Evolutionary conservation across 164 flowering plant species (phyloP).

Genomic region (Houttuynia cordata): DNA sequence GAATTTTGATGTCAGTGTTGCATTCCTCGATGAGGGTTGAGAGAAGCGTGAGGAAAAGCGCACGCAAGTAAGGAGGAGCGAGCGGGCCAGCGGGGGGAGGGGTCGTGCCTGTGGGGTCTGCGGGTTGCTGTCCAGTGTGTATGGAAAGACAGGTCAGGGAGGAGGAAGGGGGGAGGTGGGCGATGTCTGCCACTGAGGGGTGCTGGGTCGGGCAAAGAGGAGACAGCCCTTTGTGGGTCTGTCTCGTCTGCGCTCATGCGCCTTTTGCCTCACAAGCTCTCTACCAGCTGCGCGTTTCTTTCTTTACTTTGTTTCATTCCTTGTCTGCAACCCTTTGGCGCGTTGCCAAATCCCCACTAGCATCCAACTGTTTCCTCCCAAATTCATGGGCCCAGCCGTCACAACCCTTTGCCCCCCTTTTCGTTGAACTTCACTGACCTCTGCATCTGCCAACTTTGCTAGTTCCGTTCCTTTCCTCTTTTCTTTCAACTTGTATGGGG

Average conservation of each 20-base stretch:
- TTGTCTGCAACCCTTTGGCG: not conserved
- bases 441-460: too few relatives aligned
- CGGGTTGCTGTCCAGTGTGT: too few relatives aligned
- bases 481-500: too few relatives aligned
- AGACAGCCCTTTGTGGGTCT: conserved; percentile 4
- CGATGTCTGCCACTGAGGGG: conserved; percentile 1
- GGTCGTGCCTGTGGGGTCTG: too few relatives aligned
- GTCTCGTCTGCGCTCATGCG: conserved; percentile 1
- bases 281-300: too few relatives aligned
- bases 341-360: not conserved
- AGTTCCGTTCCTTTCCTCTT: too few relatives aligned
- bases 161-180: not conserved
- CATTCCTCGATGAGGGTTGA: too few relatives aligned
- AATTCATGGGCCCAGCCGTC: not conserved
- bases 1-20: too few relatives aligned
- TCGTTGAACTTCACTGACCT: too few relatives aligned
- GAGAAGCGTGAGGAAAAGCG: too few relatives aligned
- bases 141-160: not conserved
- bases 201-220: conserved; percentile 2
- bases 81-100: too few relatives aligned
- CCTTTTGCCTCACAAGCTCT: not conserved
- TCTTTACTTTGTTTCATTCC: not conserved
- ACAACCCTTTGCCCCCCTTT: not conserved
- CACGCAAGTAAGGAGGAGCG: too few relatives aligned
- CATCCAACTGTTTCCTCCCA: not conserved